phyloP scores from a whole-genome alignment of 1,284 basidiomycete species.

The Naganishia albida region DNA sequence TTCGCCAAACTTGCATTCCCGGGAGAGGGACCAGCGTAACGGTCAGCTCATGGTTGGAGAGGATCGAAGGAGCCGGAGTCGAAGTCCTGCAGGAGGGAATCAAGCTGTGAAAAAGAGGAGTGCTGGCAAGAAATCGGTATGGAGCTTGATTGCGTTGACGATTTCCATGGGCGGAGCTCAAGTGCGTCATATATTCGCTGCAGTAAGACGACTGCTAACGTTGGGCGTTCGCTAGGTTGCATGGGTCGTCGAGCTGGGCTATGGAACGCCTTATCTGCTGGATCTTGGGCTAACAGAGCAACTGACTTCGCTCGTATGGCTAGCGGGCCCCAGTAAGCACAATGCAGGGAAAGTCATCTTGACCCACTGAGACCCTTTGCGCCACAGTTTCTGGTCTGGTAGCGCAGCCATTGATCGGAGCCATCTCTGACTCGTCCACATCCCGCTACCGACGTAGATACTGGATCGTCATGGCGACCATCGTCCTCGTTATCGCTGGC shows the following conservation, averaged over 20 bases:
- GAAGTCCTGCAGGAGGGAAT: constrained; percentile 11
- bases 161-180: constrained; percentile 73
- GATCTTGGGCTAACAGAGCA: constrained; percentile 86
- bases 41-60: constrained; percentile 4
- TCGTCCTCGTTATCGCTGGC: constrained; percentile 61
- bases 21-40: not conserved
- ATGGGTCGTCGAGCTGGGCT: constrained; percentile 61
- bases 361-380: not conserved
- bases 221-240: constrained; percentile 75
- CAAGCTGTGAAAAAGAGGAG: constrained; percentile 24
- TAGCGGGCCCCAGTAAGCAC: constrained; percentile 73
- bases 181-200: constrained; percentile 43
- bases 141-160: constrained; percentile 57
- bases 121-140: constrained; percentile 40
- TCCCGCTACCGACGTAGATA: constrained; percentile 85
- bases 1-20: constrained; percentile 3
- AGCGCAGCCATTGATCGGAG: constrained; percentile 93
- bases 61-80: constrained; percentile 4
- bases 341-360: not conserved
- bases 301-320: constrained; percentile 91
- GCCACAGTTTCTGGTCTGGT: constrained; percentile 74
- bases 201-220: constrained; percentile 48
- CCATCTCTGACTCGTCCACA: constrained; percentile 86
- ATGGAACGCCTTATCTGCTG: constrained; percentile 90
- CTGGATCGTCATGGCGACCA: constrained; percentile 82